Evolutionary conservation across 73 alveolate genomes (phyloP), one percentile per base, ranked within the genome.

Genomic region (Paraurostyla sp.): DNA sequence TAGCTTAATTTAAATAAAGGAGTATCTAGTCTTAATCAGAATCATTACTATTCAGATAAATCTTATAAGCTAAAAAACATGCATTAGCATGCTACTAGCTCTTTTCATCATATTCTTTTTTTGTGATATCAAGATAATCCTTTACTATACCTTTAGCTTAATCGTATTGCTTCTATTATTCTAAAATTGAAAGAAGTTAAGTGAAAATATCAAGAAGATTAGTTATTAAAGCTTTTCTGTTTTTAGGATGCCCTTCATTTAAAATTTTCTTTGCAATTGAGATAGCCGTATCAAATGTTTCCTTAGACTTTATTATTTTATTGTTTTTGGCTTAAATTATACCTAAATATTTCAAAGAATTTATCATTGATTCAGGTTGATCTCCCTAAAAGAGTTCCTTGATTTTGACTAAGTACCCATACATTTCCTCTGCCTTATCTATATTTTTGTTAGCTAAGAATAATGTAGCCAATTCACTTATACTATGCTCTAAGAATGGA

Each of bases 361-460:
- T 0, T 20, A 73, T 25, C 11, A 73, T 18, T 6, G 69, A 16
- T 25, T 73, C 86, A 15, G 86, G 9, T 16, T 73, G 32, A 11
- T 18, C 43, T 0, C 86, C 86, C 41, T 73, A 73, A 27, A 45
- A 73, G 11, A 48, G 49, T 45, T 73, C 86, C 71, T 73, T 73
- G 4, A 49, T 73, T 27, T 73, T 48, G 2, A 73, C 46, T 18
- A 45, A 22, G 32, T 43, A 29, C 3, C 32, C 71, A 32, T 73
- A 73, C 86, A 73, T 73, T 49, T 73, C 71, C 51, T 73, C 86
- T n/a, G 86, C 65, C 52, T 73, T 15, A 29, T 73, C 71, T 20
- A 25, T 23, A 29, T 73, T 48, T 25, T 49, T 33, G 52, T 73
- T 73, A 29, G 46, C 71, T 73, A 20, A 45, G 51, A 18, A 73